Percentiles rank a stretch among this genome's conserved stretches.
Conservation (phyloP, 2,329 filamentous ascomycete species). For the Stromatinia cepivora region DNA sequence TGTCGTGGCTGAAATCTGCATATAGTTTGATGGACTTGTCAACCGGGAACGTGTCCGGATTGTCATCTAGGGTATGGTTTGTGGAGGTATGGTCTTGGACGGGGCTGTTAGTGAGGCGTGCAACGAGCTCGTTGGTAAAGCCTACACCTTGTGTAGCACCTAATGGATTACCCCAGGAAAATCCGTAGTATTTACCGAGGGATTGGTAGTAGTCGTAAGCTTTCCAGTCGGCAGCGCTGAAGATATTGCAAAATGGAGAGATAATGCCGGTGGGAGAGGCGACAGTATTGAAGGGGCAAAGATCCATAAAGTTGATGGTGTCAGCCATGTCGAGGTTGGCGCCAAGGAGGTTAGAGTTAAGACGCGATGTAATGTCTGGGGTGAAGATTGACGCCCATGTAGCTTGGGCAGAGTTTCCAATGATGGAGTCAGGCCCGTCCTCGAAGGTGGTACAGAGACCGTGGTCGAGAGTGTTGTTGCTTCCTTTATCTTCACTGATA, state of each 20-base stretch:
- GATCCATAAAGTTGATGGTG: conserved; percentile 76
- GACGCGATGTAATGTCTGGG: conserved; percentile 63
- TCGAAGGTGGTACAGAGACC: conserved; percentile 72
- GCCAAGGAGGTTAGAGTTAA: conserved; percentile 69
- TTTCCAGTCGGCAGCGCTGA: conserved; percentile 71
- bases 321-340: conserved; percentile 63
- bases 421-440: conserved; percentile 50
- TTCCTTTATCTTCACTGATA: conserved; percentile 63
- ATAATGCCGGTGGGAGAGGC: conserved; percentile 55
- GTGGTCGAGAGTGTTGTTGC: conserved; percentile 83
- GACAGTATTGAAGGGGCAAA: conserved; percentile 85
- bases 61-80: conserved; percentile 73
- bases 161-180: conserved; percentile 72
- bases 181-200: conserved; percentile 83
- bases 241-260: conserved; percentile 75
- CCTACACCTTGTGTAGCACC: conserved; percentile 85
- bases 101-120: conserved; percentile 68
- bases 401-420: conserved; percentile 53
- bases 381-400: conserved; percentile 65
- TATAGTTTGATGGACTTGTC: conserved; percentile 60
- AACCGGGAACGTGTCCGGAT: conserved; percentile 71
- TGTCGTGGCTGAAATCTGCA: conserved; percentile 91
- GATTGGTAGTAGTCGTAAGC: conserved; percentile 80
- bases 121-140: conserved; percentile 83
- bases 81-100: conserved; percentile 74